These are phyloP conservation scores for Neurospora sp. DNA, from an alignment of 495 filamentous ascomycete species.

Conservation along the genomic window DNA sequence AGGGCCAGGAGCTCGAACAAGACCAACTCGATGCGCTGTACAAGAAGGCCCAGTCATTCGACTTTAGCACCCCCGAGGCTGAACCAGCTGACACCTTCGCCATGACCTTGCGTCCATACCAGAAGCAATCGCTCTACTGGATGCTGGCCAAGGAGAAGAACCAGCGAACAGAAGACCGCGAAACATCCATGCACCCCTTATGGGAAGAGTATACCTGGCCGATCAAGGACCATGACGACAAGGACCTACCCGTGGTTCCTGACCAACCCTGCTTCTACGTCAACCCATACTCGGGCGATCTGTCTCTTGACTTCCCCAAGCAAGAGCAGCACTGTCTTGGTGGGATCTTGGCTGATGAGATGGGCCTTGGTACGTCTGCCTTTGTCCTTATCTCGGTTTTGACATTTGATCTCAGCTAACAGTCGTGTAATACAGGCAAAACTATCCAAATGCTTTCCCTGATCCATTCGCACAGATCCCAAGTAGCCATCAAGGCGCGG, in stretches of 20 bases:
- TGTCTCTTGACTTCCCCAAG: conserved; percentile 83
- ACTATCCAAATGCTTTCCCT: conserved; percentile 97
- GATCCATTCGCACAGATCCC: conserved; percentile 72
- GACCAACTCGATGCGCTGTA: conserved; percentile 92
- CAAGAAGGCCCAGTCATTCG: conserved; percentile 92
- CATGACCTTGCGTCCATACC: conserved; percentile 81
- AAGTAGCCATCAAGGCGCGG: conserved; percentile 48
- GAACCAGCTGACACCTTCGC: conserved; percentile 73
- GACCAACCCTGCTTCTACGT: conserved; percentile 74
- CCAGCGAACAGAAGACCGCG: conserved; percentile 49
- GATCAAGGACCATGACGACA: conserved; percentile 73
- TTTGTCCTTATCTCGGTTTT: not conserved
- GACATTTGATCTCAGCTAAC: not conserved
- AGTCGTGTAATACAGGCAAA: conserved; percentile 43
- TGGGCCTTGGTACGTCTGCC: conserved; percentile 46
- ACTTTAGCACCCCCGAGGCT: conserved; percentile 81
- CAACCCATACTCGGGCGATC: conserved; percentile 91
- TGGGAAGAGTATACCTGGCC: conserved; percentile 97
- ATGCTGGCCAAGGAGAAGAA: conserved; percentile 90
- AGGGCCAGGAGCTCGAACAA: conserved; percentile 84
- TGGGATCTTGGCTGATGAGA: conserved; percentile 88
- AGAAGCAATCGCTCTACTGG: conserved; percentile 92
- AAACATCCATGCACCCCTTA: conserved; percentile 82
- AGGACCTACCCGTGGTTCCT: conserved; percentile 52
- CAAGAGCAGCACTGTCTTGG: conserved; percentile 94